Evolutionary conservation across 805 yeast species (phyloP).

Genomic region (Maudiozyma serrabonitensis): DNA sequence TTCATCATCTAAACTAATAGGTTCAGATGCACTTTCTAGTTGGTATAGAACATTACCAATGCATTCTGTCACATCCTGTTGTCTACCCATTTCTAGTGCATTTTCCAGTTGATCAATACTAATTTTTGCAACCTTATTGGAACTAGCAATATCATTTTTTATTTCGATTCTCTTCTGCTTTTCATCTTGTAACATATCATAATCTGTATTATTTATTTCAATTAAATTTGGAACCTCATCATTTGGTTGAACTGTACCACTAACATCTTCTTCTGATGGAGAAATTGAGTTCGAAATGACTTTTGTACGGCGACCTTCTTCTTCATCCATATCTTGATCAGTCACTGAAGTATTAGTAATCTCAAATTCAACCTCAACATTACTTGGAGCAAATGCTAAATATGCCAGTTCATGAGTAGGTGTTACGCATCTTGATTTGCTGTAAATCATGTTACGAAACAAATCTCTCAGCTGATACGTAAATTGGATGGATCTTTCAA

Average conservation of each 20-base stretch:
- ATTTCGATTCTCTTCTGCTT: background rate
- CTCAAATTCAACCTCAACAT: constrained; percentile 54
- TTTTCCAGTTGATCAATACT: constrained; percentile 58
- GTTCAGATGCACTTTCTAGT: constrained; percentile 76
- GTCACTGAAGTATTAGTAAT: background rate
- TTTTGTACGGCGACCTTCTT: background rate
- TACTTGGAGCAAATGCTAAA: constrained; percentile 70
- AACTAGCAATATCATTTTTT: constrained; percentile 5
- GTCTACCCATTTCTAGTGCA: constrained; percentile 75
- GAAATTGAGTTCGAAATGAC: background rate
- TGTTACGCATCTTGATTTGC: constrained; percentile 53
- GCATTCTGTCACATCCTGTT: constrained; percentile 97
- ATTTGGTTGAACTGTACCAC: background rate
- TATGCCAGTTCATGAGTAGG: constrained; percentile 83
- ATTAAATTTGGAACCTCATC: background rate
- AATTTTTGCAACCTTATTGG: constrained; percentile 27
- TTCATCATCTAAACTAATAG: constrained; percentile 54
- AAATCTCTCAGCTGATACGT: constrained; percentile 60
- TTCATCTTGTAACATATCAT: background rate
- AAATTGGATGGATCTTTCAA: constrained; percentile 74
- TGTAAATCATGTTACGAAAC: constrained; percentile 59
- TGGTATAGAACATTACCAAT: constrained; percentile 89
- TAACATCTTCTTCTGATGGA: background rate
- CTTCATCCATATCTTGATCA: background rate
- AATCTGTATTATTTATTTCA: background rate